Evolutionary conservation across 176 grass and related monocot genomes (phyloP).

Genomic region (Oryza meyeriana): DNA sequence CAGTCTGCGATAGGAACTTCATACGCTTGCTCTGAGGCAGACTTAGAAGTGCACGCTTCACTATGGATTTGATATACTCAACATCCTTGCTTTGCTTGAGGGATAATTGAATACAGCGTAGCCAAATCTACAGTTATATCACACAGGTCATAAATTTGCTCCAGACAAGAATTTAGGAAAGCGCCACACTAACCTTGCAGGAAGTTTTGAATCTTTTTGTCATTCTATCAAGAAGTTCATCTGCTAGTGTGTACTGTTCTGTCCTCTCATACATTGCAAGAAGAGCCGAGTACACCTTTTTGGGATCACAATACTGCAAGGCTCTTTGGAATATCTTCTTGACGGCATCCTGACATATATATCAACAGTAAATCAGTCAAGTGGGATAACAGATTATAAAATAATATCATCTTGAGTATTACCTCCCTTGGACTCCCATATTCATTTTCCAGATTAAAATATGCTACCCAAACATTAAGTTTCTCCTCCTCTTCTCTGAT

Average conservation of each 20-base stretch:
- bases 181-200: slow-evolving; percentile 66
- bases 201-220: slow-evolving; percentile 89
- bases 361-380: slow-evolving; percentile 25
- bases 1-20: slow-evolving; percentile 75
- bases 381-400: slow-evolving; percentile 1
- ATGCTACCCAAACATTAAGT: slow-evolving; percentile 96
- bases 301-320: slow-evolving; percentile 86
- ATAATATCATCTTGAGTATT: slow-evolving; percentile 20
- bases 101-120: slow-evolving; percentile 58
- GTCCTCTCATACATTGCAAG: slow-evolving; percentile 88
- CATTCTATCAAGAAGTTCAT: slow-evolving; percentile 90
- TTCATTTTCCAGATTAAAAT: slow-evolving; percentile 96
- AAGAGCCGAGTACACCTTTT: slow-evolving; percentile 80
- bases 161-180: background rate
- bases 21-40: slow-evolving; percentile 76
- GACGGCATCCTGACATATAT: slow-evolving; percentile 70
- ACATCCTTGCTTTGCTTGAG: slow-evolving; percentile 67
- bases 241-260: slow-evolving; percentile 59
- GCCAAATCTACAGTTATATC: slow-evolving; percentile 70
- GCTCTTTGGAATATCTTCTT: slow-evolving; percentile 90
- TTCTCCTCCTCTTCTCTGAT: slow-evolving; percentile 83
- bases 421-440: slow-evolving; percentile 87
- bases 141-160: slow-evolving; percentile 20
- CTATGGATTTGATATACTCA: slow-evolving; percentile 52
- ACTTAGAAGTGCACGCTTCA: slow-evolving; percentile 85